Evolutionary conservation across 2,329 filamentous ascomycete species (phyloP).

Genomic region (Fusarium circinatum): DNA sequence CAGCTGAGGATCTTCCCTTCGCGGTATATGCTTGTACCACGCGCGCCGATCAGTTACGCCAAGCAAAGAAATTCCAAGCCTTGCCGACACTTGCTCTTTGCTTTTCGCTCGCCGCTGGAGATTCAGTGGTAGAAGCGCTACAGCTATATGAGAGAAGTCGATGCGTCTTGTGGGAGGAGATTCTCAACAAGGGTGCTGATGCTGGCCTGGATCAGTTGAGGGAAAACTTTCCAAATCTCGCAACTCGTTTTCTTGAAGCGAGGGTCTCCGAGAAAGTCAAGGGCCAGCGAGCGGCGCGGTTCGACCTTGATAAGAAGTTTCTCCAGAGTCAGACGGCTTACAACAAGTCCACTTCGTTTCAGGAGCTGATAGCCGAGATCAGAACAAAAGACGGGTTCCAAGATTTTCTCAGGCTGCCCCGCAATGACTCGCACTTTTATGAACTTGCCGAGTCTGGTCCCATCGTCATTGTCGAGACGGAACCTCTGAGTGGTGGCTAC

Average conservation of each 20-base stretch:
- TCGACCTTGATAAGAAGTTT: not conserved
- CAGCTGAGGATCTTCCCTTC: not conserved
- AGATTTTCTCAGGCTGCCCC: not conserved
- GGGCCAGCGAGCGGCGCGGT: accelerated
- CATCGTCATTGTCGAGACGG: not conserved
- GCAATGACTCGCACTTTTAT: not conserved
- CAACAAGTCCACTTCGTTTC: not conserved
- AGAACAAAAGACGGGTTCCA: not conserved
- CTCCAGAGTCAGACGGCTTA: not conserved
- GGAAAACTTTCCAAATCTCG: not conserved
- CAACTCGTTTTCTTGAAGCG: not conserved
- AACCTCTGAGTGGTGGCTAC: not conserved
- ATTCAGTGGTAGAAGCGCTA: not conserved
- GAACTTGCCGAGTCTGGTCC: not conserved
- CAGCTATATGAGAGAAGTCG: not conserved
- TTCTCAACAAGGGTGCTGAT: not conserved
- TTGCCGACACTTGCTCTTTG: not conserved
- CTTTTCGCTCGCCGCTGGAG: not conserved
- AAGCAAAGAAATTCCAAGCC: not conserved
- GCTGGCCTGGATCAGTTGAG: not conserved
- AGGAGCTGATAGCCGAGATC: not conserved
- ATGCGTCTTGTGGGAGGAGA: not conserved
- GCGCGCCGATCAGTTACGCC: not conserved
- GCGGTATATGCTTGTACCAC: not conserved
- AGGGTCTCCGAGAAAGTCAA: not conserved